Evolutionary conservation across 2,329 filamentous ascomycete genomes (phyloP).

Genomic region (Paecilomyces dactylethromorphus): DNA sequence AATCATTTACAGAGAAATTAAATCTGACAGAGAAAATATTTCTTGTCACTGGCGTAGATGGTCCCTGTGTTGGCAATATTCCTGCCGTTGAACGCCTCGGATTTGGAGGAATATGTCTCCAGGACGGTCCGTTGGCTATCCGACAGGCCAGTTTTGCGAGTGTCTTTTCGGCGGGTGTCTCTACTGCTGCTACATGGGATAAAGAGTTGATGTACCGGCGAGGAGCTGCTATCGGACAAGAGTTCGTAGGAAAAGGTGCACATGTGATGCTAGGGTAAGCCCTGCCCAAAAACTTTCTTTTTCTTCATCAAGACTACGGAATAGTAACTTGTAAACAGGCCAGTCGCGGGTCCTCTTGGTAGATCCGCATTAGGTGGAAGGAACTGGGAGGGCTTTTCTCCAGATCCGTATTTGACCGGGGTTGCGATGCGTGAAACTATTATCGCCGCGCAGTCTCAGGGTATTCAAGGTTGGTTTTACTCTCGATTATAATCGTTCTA

Average conservation of each 20-base stretch:
- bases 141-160: conserved; percentile 63
- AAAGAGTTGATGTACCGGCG: conserved; percentile 47
- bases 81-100: conserved; percentile 23
- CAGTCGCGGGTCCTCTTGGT: conserved; percentile 31
- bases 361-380: conserved; percentile 32
- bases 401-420: conserved; percentile 40
- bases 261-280: conserved; percentile 38
- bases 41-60: conserved; percentile 19
- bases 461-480: conserved; percentile 51
- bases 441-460: conserved; percentile 35
- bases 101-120: conserved; percentile 32
- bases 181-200: conserved; percentile 58
- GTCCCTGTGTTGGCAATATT: conserved; percentile 28
- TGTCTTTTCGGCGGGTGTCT: conserved; percentile 68
- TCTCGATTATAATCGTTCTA: too few species aligned
- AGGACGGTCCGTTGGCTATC: conserved; percentile 47
- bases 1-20: conserved; percentile 7
- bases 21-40: conserved; percentile 13
- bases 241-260: conserved; percentile 32
- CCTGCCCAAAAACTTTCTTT: conserved; percentile 10
- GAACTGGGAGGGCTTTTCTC: conserved; percentile 41
- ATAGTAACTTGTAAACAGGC: conserved; percentile 7
- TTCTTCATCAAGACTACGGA: conserved; percentile 2
- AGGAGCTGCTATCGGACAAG: conserved; percentile 49
- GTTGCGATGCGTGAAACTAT: conserved; percentile 36